Conservation (phyloP, 106 monocot genomes). For the Allium cepa region DNA sequence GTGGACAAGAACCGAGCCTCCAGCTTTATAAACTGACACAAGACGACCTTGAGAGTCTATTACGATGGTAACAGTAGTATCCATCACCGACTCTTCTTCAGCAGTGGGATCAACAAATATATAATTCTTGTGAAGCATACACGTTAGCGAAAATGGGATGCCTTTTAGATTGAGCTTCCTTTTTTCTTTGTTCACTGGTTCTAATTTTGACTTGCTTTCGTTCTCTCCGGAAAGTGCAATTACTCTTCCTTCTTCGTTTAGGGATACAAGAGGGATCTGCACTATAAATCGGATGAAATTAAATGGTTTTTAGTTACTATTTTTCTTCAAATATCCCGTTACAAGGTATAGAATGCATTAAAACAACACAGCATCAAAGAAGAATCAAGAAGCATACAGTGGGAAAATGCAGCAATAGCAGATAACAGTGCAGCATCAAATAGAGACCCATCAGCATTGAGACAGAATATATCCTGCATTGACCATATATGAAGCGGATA, state of each 20-base stretch:
- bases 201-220: slow-evolving; percentile 37
- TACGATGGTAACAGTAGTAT: slow-evolving; percentile 63
- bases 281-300: slow-evolving; percentile 32
- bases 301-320: not conserved
- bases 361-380: not conserved
- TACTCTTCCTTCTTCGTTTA: slow-evolving; percentile 82
- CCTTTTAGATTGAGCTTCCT: slow-evolving; percentile 53
- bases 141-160: slow-evolving; percentile 80
- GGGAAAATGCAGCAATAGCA: slow-evolving; percentile 75
- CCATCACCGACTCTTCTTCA: slow-evolving; percentile 90
- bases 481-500: not conserved
- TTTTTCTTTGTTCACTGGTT: slow-evolving; percentile 82
- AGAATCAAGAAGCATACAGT: slow-evolving; percentile 37
- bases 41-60: slow-evolving; percentile 21
- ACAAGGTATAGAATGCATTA: not conserved
- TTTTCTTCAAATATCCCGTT: not conserved
- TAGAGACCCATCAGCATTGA: slow-evolving; percentile 97
- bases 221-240: slow-evolving; percentile 46
- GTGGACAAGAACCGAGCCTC: slow-evolving; percentile 54
- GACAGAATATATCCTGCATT: slow-evolving; percentile 86
- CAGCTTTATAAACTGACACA: slow-evolving; percentile 68
- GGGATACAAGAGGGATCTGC: slow-evolving; percentile 87
- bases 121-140: slow-evolving; percentile 66
- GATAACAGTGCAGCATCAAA: slow-evolving; percentile 93
- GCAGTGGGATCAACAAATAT: slow-evolving; percentile 81